Evolutionary conservation across 192 early-diverging fungal species (phyloP), one percentile per base, ranked within the genome.

Genomic region (Backusella westeae): DNA sequence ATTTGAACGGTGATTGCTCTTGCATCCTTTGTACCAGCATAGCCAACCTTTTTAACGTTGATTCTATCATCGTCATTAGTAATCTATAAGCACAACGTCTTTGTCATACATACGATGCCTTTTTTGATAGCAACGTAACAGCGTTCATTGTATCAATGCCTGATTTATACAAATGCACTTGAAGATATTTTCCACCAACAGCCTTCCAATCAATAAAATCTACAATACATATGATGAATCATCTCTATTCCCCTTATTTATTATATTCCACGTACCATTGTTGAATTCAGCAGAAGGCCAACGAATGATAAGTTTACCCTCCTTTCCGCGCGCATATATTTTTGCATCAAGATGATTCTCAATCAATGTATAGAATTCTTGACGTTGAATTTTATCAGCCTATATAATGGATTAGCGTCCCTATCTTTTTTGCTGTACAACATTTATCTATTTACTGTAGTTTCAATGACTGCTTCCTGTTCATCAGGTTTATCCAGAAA

Each of bases 1-100:
- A 84, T 83, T 78, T 99, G 98, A 53, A 90, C 87, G 1, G 96
- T 99, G 71, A 98, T 87, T 1, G 89, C 97, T 41, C 97, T 92
- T 72, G 91, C 92, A 83, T 98, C 98, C 80, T 99, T 99, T 7
- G 94, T 98, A 3, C 98, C 98, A 0, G 96, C 95, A 87, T 94
- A 94, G 7, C 93, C 86, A 69, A 97, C 89, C 15, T 81, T 77
- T 34, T 91, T 91, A 6, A 69, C 26, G 34, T 77, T 84, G 42
- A 84, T 73, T 39, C 87, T 89, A 80, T 32, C 32, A 68, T 80
- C 70, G 73, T 72, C 49, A 19, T 17, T 35, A n/a, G 34, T 23
- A 67, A 42, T 66, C 17, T 67, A 32, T 3, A 46, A 34, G 17
- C 52, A 32, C 15, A 49, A 42, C 29, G 21, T 38, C 0, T 69